Base-by-base conservation (phyloP, 2,329 filamentous ascomycete species). In the Didymella sp. region DNA sequence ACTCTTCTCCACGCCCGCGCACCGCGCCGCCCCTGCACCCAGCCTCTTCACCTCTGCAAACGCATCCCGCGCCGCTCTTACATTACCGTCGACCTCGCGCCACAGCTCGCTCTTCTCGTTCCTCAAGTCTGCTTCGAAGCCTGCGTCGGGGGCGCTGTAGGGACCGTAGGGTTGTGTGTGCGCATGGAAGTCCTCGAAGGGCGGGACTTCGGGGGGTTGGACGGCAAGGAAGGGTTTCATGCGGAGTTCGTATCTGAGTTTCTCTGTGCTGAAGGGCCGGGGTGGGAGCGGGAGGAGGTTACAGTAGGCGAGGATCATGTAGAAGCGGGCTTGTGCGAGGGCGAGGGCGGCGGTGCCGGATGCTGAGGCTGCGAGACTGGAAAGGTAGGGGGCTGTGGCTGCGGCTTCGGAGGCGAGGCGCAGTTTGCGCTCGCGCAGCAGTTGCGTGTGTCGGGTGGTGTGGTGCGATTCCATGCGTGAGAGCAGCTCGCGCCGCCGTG, bases 211-310 rank as follows among this genome's bases (percentile, higher is more conserved):
- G 0, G 91, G 90, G 2, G 91, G 81, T 9, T 84, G 83, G 53
- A 96, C 84, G 7, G 79, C 73, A 1, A 88, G 80, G 69, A 96
- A 96, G 0, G 92, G 91, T 68, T 89, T 90, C 91, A 96, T 95
- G 56, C 93, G 89, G 9, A 96, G 78, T 63, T 95, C 89, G 73
- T 95, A 93, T 12, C 91, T 87, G 4, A 92, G 78, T 28, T 81
- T 76, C 55, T 89, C 84, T 15, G 84, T 85, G 54, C 87, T 85
- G 72, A 92, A 96, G 0, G 89, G 87, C 1, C 85, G 79, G 75
- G 74, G 5, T 81, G 84, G 15, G 0, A 77, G 55, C 47, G 80
- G 76, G 64, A 92, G 63, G 27, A 84, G 67, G 0, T 72, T 63
- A 6, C 89, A 80, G 8, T 89, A 87, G 25, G 80, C 73, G 1